phyloP scores from a whole-genome alignment of 495 filamentous ascomycete genomes.

The Neurospora sp. region DNA sequence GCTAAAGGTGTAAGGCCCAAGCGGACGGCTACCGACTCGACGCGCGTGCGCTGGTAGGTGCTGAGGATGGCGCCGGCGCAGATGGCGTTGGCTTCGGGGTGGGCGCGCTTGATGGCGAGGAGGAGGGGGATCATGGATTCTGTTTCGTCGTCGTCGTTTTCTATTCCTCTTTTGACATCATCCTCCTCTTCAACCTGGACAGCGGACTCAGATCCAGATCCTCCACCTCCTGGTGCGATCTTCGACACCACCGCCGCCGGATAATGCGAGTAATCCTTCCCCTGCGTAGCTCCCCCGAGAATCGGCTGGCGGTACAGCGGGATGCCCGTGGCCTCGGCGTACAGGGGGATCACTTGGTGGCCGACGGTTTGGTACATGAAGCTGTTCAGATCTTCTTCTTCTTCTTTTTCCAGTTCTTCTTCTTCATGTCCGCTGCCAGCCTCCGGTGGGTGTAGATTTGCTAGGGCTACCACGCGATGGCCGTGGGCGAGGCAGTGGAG shows the following conservation, averaged over 20 bases:
- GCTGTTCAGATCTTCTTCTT: constrained; percentile 68
- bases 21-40: constrained; percentile 76
- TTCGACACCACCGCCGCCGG: neutral
- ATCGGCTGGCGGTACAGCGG: constrained; percentile 75
- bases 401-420: constrained; percentile 34
- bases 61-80: constrained; percentile 87
- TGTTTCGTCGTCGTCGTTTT: constrained; percentile 56
- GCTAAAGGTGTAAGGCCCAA: constrained; percentile 71
- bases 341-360: constrained; percentile 77
- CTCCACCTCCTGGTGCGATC: constrained; percentile 4
- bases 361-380: constrained; percentile 99
- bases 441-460: constrained; percentile 68
- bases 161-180: too few relatives aligned
- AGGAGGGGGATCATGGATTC: constrained; percentile 75
- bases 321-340: constrained; percentile 62
- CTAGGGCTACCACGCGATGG: constrained; percentile 77
- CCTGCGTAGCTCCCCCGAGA: constrained; percentile 53
- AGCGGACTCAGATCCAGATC: neutral
- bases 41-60: constrained; percentile 87
- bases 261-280: constrained; percentile 45
- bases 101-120: constrained; percentile 42
- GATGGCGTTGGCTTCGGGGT: constrained; percentile 75
- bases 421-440: constrained; percentile 10
- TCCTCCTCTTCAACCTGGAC: neutral
- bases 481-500: constrained; percentile 83